A percentile compares a stretch with the other conserved stretches of the same genome.
Conservation (phyloP, 371 early-diverging fungal genomes). For the Sporodiniella umbellata region DNA sequence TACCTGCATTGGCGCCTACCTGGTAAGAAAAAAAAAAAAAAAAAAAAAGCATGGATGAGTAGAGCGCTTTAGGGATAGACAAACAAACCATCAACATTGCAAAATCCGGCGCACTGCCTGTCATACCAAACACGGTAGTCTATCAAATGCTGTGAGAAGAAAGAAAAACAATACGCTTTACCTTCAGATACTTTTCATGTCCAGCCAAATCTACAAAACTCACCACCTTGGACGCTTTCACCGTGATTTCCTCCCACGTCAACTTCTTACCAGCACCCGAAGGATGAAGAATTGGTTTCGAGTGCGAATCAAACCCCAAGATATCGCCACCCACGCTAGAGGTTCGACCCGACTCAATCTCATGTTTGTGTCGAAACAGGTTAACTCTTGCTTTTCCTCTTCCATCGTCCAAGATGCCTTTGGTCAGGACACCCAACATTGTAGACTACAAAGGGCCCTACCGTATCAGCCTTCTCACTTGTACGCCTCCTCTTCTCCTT, state of each 20-base stretch:
- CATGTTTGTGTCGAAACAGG: slow-evolving; percentile 91
- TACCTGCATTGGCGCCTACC: slow-evolving; percentile 87
- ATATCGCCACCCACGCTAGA: slow-evolving; percentile 91
- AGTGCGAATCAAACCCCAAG: slow-evolving; percentile 79
- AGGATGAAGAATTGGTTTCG: slow-evolving; percentile 42
- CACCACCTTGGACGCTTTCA: slow-evolving; percentile 73
- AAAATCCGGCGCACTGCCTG: slow-evolving; percentile 86
- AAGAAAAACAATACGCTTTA: too few relatives aligned
- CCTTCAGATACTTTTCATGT: slow-evolving; percentile 90
- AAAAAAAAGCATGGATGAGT: too few relatives aligned
- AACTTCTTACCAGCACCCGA: slow-evolving; percentile 51
- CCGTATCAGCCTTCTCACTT: neutral
- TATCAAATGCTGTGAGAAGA: slow-evolving; percentile 5
- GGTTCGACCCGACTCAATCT: slow-evolving; percentile 89
- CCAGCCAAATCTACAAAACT: slow-evolving; percentile 91
- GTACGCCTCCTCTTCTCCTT: neutral
- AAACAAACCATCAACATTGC: slow-evolving; percentile 90
- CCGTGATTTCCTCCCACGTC: slow-evolving; percentile 83
- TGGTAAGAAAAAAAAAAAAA: too few relatives aligned
- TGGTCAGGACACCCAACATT: slow-evolving; percentile 86
- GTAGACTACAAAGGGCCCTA: slow-evolving; percentile 63
- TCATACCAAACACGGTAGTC: slow-evolving; percentile 93
- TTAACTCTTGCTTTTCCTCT: slow-evolving; percentile 89
- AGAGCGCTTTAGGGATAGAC: too few relatives aligned
- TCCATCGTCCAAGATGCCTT: slow-evolving; percentile 88